These are phyloP conservation scores for Chlamydomonas schloesseri DNA, from an alignment of 139 green algal species.

Conservation along the genomic window DNA sequence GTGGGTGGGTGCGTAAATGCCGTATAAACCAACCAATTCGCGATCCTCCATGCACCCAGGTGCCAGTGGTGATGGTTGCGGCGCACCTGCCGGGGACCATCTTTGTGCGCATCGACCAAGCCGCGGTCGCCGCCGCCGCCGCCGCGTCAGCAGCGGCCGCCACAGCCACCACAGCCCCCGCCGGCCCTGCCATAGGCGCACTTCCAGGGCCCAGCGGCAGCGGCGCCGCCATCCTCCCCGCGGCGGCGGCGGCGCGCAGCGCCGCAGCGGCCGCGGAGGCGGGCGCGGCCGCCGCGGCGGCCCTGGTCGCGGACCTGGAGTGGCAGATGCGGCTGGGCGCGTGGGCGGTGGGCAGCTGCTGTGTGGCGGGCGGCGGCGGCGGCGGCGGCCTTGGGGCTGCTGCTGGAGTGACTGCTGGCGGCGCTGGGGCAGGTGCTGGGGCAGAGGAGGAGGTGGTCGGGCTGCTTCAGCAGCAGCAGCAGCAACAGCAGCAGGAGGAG, in stretches of 20 bases:
- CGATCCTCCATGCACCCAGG: background rate
- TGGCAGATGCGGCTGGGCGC: conserved; percentile 34
- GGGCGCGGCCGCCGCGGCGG: background rate
- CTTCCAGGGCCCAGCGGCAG: too few relatives aligned
- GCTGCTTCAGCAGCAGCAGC: background rate
- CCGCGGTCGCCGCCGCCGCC: background rate
- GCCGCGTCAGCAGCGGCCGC: background rate
- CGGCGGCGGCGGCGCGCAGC: background rate
- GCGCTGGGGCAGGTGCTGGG: too few relatives aligned
- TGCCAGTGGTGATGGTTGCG: conserved; percentile 30
- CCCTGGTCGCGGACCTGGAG: background rate
- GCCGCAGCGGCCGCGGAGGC: background rate
- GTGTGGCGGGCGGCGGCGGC: background rate
- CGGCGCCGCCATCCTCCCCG: too few relatives aligned
- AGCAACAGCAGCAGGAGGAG: background rate
- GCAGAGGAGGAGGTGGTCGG: too few relatives aligned
- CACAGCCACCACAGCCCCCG: background rate
- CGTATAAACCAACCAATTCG: too few relatives aligned
- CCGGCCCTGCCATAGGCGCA: too few relatives aligned
- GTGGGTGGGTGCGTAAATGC: too few relatives aligned
- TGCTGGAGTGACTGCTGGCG: too few relatives aligned
- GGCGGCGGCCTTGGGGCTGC: too few relatives aligned
- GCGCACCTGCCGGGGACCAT: conserved; percentile 35
- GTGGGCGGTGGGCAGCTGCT: conserved; percentile 6
- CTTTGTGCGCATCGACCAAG: background rate